Evolutionary conservation across 2,329 filamentous ascomycete species (phyloP).

Genomic region (Penicillium sp.): DNA sequence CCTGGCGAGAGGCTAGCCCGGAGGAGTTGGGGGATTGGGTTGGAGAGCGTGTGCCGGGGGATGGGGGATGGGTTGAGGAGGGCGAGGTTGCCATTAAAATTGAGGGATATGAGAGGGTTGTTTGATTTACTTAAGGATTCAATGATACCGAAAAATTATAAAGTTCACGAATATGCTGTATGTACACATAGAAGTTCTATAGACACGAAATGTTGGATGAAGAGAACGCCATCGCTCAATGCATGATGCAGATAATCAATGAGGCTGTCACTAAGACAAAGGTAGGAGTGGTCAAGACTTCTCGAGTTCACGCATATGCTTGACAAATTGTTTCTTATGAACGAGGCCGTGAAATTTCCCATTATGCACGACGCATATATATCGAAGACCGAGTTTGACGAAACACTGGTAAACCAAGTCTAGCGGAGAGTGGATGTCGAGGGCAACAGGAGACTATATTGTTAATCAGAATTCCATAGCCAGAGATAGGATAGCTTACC

Average conservation of each 20-base stretch:
- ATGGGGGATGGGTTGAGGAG: slow-evolving; percentile 45
- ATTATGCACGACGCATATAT: slow-evolving; percentile 82
- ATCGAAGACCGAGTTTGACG: slow-evolving; percentile 85
- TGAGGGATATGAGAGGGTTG: slow-evolving; percentile 39
- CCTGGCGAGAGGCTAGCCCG: slow-evolving; percentile 31
- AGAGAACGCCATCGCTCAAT: slow-evolving; percentile 12
- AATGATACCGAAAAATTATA: not conserved
- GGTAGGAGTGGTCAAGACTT: slow-evolving; percentile 18
- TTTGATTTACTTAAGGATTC: not conserved
- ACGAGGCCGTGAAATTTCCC: slow-evolving; percentile 87
- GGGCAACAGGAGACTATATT: slow-evolving; percentile 68
- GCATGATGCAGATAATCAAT: slow-evolving; percentile 2
- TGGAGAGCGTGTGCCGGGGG: slow-evolving; percentile 36
- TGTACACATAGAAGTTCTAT: slow-evolving; percentile 4
- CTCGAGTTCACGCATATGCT: slow-evolving; percentile 67
- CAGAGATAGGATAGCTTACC: slow-evolving; percentile 42
- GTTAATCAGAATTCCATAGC: slow-evolving; percentile 19
- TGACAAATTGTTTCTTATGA: slow-evolving; percentile 96
- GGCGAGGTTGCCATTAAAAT: slow-evolving; percentile 49
- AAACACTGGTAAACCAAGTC: slow-evolving; percentile 96
- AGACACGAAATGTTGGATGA: not conserved
- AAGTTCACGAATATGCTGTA: not conserved
- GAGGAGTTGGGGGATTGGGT: slow-evolving; percentile 40
- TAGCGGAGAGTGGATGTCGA: slow-evolving; percentile 87
- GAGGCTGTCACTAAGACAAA: not conserved